Conservation (phyloP, 2,329 filamentous ascomycete genomes). For the Claviceps maximensis region DNA sequence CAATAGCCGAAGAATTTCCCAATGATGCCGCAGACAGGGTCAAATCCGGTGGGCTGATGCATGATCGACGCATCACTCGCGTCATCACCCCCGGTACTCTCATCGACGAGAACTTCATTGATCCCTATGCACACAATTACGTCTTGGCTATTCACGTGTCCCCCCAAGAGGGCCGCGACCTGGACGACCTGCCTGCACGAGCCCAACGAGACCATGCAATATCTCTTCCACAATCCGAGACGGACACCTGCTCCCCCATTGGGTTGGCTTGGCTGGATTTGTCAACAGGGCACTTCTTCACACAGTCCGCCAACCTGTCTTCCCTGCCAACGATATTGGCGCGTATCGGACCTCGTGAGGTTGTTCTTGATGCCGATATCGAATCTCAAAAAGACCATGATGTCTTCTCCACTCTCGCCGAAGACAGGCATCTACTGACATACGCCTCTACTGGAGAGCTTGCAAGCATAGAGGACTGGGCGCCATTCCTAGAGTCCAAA, state of each 20-base stretch:
- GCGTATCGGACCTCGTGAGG: conserved; percentile 70
- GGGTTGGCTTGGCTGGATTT: conserved; percentile 91
- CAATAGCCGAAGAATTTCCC: conserved; percentile 84
- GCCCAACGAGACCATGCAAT: not conserved
- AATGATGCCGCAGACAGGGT: conserved; percentile 56
- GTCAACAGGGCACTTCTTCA: conserved; percentile 89
- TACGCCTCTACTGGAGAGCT: conserved; percentile 44
- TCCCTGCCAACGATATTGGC: conserved; percentile 70
- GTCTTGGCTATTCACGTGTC: conserved; percentile 62
- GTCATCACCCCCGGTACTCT: conserved; percentile 90
- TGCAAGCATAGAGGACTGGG: conserved; percentile 51
- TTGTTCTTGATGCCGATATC: conserved; percentile 59
- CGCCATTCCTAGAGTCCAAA: conserved; percentile 60
- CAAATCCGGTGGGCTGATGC: conserved; percentile 66
- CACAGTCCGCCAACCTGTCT: conserved; percentile 57
- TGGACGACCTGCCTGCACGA: not conserved
- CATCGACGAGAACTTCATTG: conserved; percentile 95
- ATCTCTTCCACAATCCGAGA: conserved; percentile 5
- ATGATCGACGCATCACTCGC: conserved; percentile 71
- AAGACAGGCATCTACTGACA: conserved; percentile 64
- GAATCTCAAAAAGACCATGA: conserved; percentile 44
- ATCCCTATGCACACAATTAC: conserved; percentile 88
- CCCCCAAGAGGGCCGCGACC: not conserved
- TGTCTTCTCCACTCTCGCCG: conserved; percentile 54
- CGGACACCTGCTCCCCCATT: conserved; percentile 30